phyloP scores from a whole-genome alignment of 2,329 filamentous ascomycete species.

The Magnaporthiopsis incrustans region DNA sequence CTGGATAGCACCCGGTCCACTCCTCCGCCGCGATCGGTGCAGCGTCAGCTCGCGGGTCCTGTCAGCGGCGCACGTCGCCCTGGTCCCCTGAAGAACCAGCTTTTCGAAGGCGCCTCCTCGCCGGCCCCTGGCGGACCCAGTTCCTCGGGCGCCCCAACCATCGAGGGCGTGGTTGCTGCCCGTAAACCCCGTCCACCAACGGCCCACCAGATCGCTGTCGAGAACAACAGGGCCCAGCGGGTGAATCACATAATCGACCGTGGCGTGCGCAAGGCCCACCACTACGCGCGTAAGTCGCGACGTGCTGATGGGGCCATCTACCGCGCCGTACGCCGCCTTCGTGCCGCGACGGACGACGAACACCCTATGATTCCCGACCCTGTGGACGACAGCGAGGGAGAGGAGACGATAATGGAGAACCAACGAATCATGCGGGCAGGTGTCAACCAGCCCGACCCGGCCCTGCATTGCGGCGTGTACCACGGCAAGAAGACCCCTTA shows the following conservation, averaged over 20 bases:
- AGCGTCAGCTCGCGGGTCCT: conserved; percentile 16
- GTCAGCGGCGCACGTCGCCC: not conserved
- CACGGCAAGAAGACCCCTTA: conserved; percentile 28
- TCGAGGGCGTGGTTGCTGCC: conserved; percentile 43
- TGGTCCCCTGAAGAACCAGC: conserved; percentile 44
- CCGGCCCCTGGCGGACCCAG: conserved; percentile 23
- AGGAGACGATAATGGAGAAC: conserved; percentile 31
- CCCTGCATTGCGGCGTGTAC: conserved; percentile 8
- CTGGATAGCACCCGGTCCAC: conserved; percentile 45
- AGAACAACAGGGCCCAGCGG: conserved; percentile 67
- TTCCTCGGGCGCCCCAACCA: conserved; percentile 35
- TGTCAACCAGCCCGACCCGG: conserved; percentile 11
- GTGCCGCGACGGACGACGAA: conserved; percentile 4
- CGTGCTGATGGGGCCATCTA: conserved; percentile 59
- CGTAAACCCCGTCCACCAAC: conserved; percentile 68
- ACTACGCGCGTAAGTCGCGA: conserved; percentile 52
- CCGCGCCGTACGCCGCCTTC: conserved; percentile 55
- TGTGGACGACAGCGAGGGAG: conserved; percentile 56
- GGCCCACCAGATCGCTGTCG: conserved; percentile 73
- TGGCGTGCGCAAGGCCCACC: conserved; percentile 60
- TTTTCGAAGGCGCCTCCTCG: conserved; percentile 49
- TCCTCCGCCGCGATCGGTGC: conserved; percentile 36
- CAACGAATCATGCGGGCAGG: conserved; percentile 10
- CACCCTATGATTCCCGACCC: conserved; percentile 41
- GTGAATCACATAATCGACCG: conserved; percentile 77